Evolutionary conservation across 768 basidiomycete genomes (phyloP).

Genomic region (Russula abietina): DNA sequence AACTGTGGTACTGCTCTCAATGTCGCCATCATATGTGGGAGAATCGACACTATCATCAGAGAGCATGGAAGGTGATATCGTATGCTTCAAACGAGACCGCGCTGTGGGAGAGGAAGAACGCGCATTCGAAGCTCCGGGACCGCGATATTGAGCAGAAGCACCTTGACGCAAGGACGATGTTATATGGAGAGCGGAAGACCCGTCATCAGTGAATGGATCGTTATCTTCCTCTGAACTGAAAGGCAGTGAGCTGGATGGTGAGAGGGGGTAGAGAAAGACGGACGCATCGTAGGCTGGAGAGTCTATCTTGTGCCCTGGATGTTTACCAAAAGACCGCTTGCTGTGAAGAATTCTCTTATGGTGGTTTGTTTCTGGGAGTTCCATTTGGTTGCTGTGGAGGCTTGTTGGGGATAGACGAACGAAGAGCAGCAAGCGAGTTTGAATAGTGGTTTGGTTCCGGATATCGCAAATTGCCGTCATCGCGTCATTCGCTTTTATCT

Average conservation of each 20-base stretch:
- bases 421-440: background rate
- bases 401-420: background rate
- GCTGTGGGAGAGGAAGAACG: constrained; percentile 22
- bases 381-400: constrained; percentile 13
- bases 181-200: constrained; percentile 45
- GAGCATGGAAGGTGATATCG: constrained; percentile 38
- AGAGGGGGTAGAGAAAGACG: constrained; percentile 18
- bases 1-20: constrained; percentile 70
- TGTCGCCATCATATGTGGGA: constrained; percentile 86
- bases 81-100: constrained; percentile 30
- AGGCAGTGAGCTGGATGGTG: constrained; percentile 26
- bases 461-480: constrained; percentile 17
- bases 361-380: constrained; percentile 16
- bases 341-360: constrained; percentile 30
- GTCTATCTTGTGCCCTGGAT: constrained; percentile 48
- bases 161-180: constrained; percentile 31
- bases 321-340: constrained; percentile 68
- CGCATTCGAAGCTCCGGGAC: constrained; percentile 8
- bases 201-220: constrained; percentile 78
- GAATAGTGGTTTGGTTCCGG: background rate
- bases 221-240: constrained; percentile 82
- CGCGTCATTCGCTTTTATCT: constrained; percentile 4
- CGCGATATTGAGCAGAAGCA: constrained; percentile 27
- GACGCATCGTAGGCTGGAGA: constrained; percentile 76
- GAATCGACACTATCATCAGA: constrained; percentile 76